Percentiles rank a stretch among this genome's conserved stretches.
Conservation (phyloP, 768 basidiomycete genomes). For the Boletus patriciae region DNA sequence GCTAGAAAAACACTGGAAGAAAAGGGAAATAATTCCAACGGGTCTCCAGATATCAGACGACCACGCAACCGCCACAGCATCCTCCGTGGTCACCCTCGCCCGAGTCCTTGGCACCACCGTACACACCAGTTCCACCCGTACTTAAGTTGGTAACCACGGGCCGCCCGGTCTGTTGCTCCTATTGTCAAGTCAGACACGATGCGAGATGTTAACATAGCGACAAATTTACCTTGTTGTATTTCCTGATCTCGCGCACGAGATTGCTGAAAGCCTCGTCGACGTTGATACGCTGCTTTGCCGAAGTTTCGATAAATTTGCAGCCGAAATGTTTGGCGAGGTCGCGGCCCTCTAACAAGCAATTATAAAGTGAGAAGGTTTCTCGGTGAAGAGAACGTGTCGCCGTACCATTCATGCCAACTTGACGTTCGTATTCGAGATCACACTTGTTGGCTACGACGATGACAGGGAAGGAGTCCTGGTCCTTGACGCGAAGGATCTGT, state of each 20-base stretch:
- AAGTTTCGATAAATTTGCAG: conserved; percentile 94
- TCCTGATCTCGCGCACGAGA: conserved; percentile 90
- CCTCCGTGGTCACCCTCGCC: conserved; percentile 54
- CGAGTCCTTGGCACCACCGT: conserved; percentile 43
- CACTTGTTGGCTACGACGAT: conserved; percentile 98
- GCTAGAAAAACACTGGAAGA: conserved; percentile 10
- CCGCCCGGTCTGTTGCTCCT: conserved; percentile 81
- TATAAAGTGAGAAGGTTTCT: background rate
- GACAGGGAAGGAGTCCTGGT: conserved; percentile 92
- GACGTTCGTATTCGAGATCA: conserved; percentile 93
- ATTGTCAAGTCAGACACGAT: conserved; percentile 9
- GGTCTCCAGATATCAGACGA: conserved; percentile 37
- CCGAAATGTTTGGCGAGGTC: conserved; percentile 94
- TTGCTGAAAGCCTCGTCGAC: conserved; percentile 95
- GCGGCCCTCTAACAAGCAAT: conserved; percentile 76
- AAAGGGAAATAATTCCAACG: background rate
- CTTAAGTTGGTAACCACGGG: conserved; percentile 52
- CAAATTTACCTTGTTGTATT: conserved; percentile 80
- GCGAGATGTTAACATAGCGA: background rate
- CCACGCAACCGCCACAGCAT: conserved; percentile 71
- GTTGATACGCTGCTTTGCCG: conserved; percentile 94
- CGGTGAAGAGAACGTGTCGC: background rate
- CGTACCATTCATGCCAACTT: conserved; percentile 91
- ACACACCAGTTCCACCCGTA: conserved; percentile 47
- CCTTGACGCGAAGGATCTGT: conserved; percentile 95